These are phyloP conservation scores for Cyclanthera cordifolia DNA, from an alignment of 306 rosid species.

Conservation along the genomic window DNA sequence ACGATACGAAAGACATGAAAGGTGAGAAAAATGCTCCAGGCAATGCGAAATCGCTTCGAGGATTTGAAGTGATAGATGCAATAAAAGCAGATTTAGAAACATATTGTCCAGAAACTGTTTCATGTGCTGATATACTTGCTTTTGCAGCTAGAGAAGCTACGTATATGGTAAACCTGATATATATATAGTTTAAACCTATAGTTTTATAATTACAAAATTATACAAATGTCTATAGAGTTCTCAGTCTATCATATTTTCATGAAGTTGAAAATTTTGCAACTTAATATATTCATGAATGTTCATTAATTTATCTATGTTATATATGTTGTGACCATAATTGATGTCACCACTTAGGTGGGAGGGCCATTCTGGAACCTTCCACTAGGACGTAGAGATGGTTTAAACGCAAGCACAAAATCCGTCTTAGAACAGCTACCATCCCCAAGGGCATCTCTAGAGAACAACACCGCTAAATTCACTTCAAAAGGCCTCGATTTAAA, in stretches of 20 bases:
- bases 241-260: no score
- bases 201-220: no score
- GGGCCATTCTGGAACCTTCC: conserved; percentile 50
- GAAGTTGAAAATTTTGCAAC: no score
- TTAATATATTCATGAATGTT: no score
- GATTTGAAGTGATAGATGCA: conserved; percentile 45
- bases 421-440: conserved; percentile 49
- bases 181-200: no score
- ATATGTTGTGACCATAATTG: no score
- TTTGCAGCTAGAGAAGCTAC: conserved; percentile 62
- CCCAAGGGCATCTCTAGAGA: conserved; percentile 41
- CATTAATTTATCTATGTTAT: no score
- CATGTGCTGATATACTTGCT: conserved; percentile 52
- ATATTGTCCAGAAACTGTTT: conserved; percentile 49
- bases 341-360: conserved; percentile 25
- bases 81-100: conserved; percentile 45
- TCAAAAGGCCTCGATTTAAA: conserved; percentile 55
- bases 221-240: no score
- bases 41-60: conserved; percentile 50
- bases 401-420: conserved; percentile 32
- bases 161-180: conserved; percentile 19
- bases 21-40: conserved; percentile 48
- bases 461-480: conserved; percentile 44
- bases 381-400: conserved; percentile 52
- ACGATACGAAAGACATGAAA: conserved; percentile 30